A percentile compares a stretch with the other conserved stretches of the same genome.
Conservation (phyloP, 2,329 filamentous ascomycete genomes). For the Arthrobotrys pseudoclavata region DNA sequence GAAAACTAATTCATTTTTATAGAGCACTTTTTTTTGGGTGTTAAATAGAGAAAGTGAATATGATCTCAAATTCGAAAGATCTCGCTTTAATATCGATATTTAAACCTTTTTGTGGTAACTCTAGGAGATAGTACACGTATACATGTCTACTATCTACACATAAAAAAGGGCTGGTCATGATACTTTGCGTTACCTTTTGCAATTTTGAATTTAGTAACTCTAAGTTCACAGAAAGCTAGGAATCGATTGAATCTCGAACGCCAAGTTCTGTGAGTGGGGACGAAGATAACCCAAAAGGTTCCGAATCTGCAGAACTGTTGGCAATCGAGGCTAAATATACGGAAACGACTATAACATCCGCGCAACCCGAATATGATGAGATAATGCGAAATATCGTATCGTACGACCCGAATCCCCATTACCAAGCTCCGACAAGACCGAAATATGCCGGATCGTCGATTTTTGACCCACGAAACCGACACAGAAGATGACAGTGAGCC, state of each 20-base stretch:
- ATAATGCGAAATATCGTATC: conserved; percentile 29
- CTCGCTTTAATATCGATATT: too few relatives aligned
- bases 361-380: conserved; percentile 16
- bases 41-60: not conserved
- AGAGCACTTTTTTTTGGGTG: not conserved
- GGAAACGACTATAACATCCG: conserved; percentile 26
- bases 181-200: not conserved
- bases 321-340: conserved; percentile 10
- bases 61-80: not conserved
- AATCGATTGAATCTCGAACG: conserved; percentile 6
- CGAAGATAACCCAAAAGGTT: conserved; percentile 23
- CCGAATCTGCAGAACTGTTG: conserved; percentile 9
- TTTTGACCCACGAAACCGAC: conserved; percentile 23
- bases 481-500: conserved; percentile 43
- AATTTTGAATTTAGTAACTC: not conserved
- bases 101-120: not conserved
- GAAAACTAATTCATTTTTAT: conserved; percentile 3
- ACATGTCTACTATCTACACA: not conserved
- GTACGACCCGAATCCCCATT: conserved; percentile 44
- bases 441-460: conserved; percentile 34
- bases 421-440: conserved; percentile 46
- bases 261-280: not conserved
- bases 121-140: not conserved
- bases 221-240: not conserved
- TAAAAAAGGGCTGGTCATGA: not conserved